Conservation (phyloP, 2,329 filamentous ascomycete genomes). For the Pseudogymnoascus sp. region DNA sequence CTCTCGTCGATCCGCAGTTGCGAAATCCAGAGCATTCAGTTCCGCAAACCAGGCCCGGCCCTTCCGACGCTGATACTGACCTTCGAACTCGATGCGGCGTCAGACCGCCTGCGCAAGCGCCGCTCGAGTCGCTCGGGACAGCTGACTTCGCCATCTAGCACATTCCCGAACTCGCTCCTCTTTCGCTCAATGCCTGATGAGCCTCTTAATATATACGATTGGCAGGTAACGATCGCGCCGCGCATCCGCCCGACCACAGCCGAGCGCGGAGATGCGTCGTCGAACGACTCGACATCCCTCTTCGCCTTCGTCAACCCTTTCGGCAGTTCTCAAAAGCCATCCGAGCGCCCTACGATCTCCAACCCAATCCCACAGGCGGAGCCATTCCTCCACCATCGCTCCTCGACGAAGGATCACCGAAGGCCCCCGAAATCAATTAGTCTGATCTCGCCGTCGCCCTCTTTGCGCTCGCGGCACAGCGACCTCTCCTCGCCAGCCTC, state of each 20-base stretch:
- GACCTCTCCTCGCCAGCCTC: conserved; percentile 43
- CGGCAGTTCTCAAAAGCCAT: not conserved
- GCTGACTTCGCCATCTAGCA: conserved; percentile 31
- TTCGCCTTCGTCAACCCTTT: conserved; percentile 28
- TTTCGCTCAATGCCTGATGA: conserved; percentile 49
- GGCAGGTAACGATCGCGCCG: conserved; percentile 40
- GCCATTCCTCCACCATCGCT: conserved; percentile 37
- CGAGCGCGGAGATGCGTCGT: conserved; percentile 13
- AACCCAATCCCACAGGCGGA: conserved; percentile 19
- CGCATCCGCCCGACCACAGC: conserved; percentile 27
- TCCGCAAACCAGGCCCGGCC: conserved; percentile 52
- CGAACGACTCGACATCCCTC: conserved; percentile 2
- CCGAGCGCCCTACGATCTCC: conserved; percentile 10
- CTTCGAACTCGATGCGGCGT: conserved; percentile 40
- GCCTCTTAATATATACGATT: conserved; percentile 47
- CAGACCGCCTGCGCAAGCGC: conserved; percentile 54
- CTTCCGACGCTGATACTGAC: conserved; percentile 51
- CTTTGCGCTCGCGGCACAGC: conserved; percentile 52
- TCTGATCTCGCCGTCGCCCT: conserved; percentile 49
- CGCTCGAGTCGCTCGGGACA: conserved; percentile 55
- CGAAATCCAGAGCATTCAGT: conserved; percentile 45
- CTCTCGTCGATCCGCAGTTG: conserved; percentile 27
- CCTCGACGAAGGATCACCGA: conserved; percentile 38
- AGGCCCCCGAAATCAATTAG: conserved; percentile 36
- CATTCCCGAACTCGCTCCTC: conserved; percentile 37